Conservation (phyloP, 2,329 filamentous ascomycete species). For the Ophiostoma sp. region DNA sequence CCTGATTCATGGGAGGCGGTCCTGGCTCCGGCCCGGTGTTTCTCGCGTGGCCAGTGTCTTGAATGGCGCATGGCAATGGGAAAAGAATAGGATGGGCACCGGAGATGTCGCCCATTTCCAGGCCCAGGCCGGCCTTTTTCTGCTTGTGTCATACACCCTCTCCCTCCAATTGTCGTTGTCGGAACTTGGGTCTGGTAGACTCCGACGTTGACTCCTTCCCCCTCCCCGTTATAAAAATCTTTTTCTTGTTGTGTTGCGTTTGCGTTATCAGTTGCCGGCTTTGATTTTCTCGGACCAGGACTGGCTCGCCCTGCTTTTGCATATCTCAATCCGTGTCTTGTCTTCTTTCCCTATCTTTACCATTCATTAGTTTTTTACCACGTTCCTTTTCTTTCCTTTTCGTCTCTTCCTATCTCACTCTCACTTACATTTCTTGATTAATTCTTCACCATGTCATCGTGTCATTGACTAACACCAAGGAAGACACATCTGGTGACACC, state of each 20-base stretch:
- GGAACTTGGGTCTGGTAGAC: neutral
- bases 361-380: neutral
- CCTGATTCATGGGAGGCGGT: neutral
- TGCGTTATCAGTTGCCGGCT: neutral
- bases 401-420: neutral
- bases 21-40: neutral
- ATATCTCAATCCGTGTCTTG: neutral
- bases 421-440: neutral
- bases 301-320: neutral
- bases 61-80: neutral
- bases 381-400: neutral
- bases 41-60: constrained; percentile 15
- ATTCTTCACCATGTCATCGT: no score
- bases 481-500: neutral
- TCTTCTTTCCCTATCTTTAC: neutral
- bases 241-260: neutral
- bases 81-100: neutral
- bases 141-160: neutral
- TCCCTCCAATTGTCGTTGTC: neutral
- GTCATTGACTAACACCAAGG: neutral
- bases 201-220: neutral
- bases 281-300: neutral
- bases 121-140: neutral
- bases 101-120: neutral
- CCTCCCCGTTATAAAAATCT: neutral